Conservation (phyloP, 306 rosid species). For the Arachis stenosperma region DNA sequence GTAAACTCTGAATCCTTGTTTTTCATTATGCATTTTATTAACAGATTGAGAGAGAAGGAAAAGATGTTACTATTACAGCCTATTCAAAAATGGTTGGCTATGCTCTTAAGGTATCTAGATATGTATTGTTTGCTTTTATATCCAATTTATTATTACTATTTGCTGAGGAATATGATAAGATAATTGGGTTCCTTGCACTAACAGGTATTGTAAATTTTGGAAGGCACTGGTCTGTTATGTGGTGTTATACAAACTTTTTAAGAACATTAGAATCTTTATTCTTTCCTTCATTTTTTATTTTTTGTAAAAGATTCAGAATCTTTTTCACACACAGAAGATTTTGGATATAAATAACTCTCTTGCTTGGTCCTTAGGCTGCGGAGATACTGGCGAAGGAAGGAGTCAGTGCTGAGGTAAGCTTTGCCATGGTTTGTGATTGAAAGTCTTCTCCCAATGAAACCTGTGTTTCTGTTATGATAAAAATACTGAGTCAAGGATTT, state of each 20-base stretch:
- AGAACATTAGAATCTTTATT: not conserved
- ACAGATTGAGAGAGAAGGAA: conserved; percentile 97
- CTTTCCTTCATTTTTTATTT: not conserved
- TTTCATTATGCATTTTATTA: conserved; percentile 30
- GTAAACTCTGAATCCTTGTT: not conserved
- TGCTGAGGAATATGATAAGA: conserved; percentile 9
- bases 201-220: not conserved
- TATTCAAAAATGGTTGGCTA: conserved; percentile 97
- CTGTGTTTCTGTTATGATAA: conserved; percentile 17
- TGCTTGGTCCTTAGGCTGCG: conserved; percentile 76
- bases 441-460: too few relatives aligned
- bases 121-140: conserved; percentile 25
- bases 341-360: conserved; percentile 36
- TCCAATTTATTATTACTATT: conserved; percentile 19
- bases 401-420: conserved; percentile 88
- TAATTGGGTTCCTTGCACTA: conserved; percentile 29
- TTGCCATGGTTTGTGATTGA: not conserved
- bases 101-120: conserved; percentile 72
- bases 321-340: conserved; percentile 2
- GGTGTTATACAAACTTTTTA: conserved; percentile 1
- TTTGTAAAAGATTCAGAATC: too few relatives aligned
- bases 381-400: conserved; percentile 89
- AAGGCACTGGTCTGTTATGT: not conserved
- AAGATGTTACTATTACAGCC: conserved; percentile 96
- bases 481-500: conserved; percentile 25